Evolutionary conservation across 495 filamentous ascomycete species (phyloP).

Genomic region (Tuber magnatum): DNA sequence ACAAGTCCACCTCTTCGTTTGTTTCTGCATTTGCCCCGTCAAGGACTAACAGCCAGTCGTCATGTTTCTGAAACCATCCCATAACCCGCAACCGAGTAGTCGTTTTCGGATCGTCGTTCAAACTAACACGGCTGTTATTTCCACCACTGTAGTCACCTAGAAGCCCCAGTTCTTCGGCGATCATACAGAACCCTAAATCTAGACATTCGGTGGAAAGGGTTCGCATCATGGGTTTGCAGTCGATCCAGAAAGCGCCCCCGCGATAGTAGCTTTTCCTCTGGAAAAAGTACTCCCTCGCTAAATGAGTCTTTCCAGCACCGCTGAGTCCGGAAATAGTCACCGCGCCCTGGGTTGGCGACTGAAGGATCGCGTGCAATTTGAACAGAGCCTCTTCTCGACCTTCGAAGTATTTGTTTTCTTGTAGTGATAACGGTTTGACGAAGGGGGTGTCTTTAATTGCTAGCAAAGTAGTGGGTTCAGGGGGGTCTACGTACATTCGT

Average conservation of each 20-base stretch:
- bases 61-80: constrained; percentile 61
- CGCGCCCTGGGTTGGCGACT: constrained; percentile 56
- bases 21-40: constrained; percentile 65
- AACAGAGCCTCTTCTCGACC: constrained; percentile 65
- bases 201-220: constrained; percentile 40
- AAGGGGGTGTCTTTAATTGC: constrained; percentile 48
- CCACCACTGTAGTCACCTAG: constrained; percentile 15
- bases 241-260: constrained; percentile 75
- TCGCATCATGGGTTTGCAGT: constrained; percentile 58
- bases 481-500: background rate
- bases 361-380: constrained; percentile 61
- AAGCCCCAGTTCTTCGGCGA: constrained; percentile 59
- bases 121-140: background rate
- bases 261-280: constrained; percentile 57
- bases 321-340: constrained; percentile 66
- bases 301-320: constrained; percentile 73
- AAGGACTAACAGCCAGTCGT: constrained; percentile 68
- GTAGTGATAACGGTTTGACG: constrained; percentile 66
- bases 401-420: constrained; percentile 68
- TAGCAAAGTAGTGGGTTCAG: background rate
- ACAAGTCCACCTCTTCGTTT: constrained; percentile 51
- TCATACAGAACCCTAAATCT: constrained; percentile 65
- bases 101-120: constrained; percentile 20
- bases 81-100: constrained; percentile 40
- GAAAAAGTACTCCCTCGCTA: constrained; percentile 76